A percentile compares a stretch with the other conserved stretches of the same genome.
These are phyloP conservation scores for Arachis monticola DNA, from an alignment of 331 rosid genomes.

Conservation along the genomic window DNA sequence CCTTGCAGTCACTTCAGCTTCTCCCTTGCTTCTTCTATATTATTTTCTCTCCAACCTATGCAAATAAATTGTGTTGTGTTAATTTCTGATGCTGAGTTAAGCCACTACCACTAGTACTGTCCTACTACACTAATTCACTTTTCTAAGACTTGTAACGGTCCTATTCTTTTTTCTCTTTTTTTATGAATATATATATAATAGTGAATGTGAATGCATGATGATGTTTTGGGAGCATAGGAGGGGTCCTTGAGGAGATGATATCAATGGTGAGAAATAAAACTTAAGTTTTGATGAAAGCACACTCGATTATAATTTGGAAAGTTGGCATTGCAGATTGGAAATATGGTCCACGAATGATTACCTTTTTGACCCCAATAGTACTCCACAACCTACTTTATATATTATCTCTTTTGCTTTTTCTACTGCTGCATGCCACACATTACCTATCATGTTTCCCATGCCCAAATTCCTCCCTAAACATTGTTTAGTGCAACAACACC, in stretches of 20 bases:
- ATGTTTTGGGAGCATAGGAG: background rate
- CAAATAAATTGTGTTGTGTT: background rate
- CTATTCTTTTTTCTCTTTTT: slow-evolving; percentile 17
- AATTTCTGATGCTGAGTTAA: too few relatives aligned
- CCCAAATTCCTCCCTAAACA: background rate
- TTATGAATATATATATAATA: too few relatives aligned
- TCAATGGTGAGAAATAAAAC: slow-evolving; percentile 36
- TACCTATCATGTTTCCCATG: background rate
- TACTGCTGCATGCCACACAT: background rate
- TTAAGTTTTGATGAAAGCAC: slow-evolving; percentile 29
- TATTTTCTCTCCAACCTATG: background rate
- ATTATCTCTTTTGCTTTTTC: background rate
- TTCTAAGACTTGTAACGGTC: slow-evolving; percentile 53
- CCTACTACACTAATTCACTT: too few relatives aligned
- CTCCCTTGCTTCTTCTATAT: too few relatives aligned
- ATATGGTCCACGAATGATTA: slow-evolving; percentile 43
- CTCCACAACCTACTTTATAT: background rate
- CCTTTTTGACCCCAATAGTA: slow-evolving; percentile 32
- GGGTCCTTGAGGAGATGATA: slow-evolving; percentile 52
- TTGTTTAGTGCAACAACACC: background rate
- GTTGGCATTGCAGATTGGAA: slow-evolving; percentile 59
- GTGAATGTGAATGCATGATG: slow-evolving; percentile 46
- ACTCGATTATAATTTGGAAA: slow-evolving; percentile 63
- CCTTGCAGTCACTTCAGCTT: slow-evolving; percentile 46
- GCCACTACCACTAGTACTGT: too few relatives aligned